These are phyloP conservation scores for Nowakowskiella sp. DNA, from an alignment of 192 early-diverging fungal genomes.

Conservation along the genomic window DNA sequence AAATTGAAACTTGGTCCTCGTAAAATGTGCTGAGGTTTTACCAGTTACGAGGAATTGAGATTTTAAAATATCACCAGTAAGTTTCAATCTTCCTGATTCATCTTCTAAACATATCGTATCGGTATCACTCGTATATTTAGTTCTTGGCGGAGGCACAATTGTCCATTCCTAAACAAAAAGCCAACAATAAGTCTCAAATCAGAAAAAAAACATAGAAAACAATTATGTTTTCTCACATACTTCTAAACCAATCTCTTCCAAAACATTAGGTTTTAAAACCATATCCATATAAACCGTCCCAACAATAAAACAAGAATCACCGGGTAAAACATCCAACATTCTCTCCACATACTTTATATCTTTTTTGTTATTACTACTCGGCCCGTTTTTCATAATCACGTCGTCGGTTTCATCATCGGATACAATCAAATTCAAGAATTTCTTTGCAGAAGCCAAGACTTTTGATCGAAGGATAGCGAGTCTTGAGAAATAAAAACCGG, in stretches of 20 bases:
- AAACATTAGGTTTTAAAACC: slow-evolving; percentile 78
- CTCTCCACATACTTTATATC: slow-evolving; percentile 41
- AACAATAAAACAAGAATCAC: slow-evolving; percentile 60
- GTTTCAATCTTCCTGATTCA: slow-evolving; percentile 79
- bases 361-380: neutral
- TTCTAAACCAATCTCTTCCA: slow-evolving; percentile 79
- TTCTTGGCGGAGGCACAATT: slow-evolving; percentile 46
- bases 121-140: slow-evolving; percentile 57
- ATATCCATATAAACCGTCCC: slow-evolving; percentile 89
- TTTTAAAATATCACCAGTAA: slow-evolving; percentile 55
- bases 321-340: slow-evolving; percentile 64
- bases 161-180: slow-evolving; percentile 52
- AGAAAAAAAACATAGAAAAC: neutral
- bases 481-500: slow-evolving; percentile 75
- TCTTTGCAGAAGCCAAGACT: slow-evolving; percentile 48
- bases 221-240: slow-evolving; percentile 29
- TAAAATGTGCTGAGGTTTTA: slow-evolving; percentile 5
- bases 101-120: slow-evolving; percentile 75
- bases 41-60: slow-evolving; percentile 64
- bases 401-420: neutral
- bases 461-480: slow-evolving; percentile 53
- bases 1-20: neutral
- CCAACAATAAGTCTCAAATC: slow-evolving; percentile 8
- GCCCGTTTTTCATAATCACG: slow-evolving; percentile 20
- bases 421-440: slow-evolving; percentile 40